Evolutionary conservation across 306 rosid genomes (phyloP), one percentile per base, ranked within the genome.

Genomic region (Vigna unguiculata): DNA sequence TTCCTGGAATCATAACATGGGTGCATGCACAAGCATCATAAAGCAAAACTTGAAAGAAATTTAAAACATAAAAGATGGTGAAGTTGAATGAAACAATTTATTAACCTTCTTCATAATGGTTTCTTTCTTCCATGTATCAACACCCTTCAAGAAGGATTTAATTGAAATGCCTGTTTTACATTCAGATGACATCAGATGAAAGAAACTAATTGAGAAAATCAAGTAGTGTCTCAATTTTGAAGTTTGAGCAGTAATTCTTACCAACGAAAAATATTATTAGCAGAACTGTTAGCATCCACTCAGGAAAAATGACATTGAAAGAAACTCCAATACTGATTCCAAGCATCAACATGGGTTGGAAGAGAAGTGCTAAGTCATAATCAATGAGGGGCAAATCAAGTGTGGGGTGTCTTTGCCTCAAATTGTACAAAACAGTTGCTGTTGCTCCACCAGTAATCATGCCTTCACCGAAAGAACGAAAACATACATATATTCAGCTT

Each of bases 401-500:
- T 15, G 97, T 86, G 46, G 97, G 92, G 62, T 91, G 97, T 69
- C 87, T 88, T 32, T 88, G 83, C 76, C 76, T 86, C 63, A 91
- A 24, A 48, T 88, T 91, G 82, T 86, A 91, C 76, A 86, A 82
- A 15, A 91, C 91, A 3, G 90, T 78, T 82, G 93, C 90, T 43
- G 86, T 92, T 62, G 97, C 92, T 64, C 90, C 97, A 14, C 93
- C 97, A 19, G 90, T 91, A 8, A 91, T 86, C 97, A 89, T 89
- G 80, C 88, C 96, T 91, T 69, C 25, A 74, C 17, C 65, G 69
- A 53, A 43, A 49, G 65, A 65, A 82, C 20, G 30, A 2, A 57
- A 19, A 57, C 60, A 77, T 38, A 3, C 36, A 17, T 63, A 21
- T 63, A 15, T 36, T 5, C 34, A 55, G 62, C 22, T 58, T 69